phyloP scores from a whole-genome alignment of 2,329 filamentous ascomycete species.

The Alternaria triticimaculans region DNA sequence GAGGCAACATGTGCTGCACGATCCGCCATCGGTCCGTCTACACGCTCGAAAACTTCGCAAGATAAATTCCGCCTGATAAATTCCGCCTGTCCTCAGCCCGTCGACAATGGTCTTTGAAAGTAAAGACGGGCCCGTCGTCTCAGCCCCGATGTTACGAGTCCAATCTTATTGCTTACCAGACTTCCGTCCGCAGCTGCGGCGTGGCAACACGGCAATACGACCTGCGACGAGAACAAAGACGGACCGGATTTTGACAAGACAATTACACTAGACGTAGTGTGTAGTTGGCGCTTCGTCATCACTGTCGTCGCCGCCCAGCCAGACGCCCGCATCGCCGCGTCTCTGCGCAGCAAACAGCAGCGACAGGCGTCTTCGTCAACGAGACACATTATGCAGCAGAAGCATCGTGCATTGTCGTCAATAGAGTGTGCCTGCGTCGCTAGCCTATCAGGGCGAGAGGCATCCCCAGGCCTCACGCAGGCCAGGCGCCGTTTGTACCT shows the following conservation, averaged over 20 bases:
- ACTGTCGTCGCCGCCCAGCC: constrained; percentile 1
- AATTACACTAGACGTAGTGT: constrained; percentile 12
- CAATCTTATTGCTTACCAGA: not conserved
- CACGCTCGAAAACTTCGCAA: not conserved
- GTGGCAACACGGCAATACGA: constrained; percentile 24
- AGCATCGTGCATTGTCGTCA: constrained; percentile 6
- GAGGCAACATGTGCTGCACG: not conserved
- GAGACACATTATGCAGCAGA: constrained; percentile 20
- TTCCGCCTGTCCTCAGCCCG: not conserved
- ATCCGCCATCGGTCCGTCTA: not conserved
- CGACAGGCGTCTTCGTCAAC: constrained; percentile 1
- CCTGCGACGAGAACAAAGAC: constrained; percentile 3
- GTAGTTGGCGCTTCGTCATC: constrained; percentile 20
- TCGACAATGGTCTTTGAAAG: not conserved
- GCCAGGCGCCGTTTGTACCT: constrained; percentile 7
- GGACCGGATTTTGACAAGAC: not conserved
- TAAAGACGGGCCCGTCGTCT: not conserved
- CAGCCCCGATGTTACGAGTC: constrained; percentile 18
- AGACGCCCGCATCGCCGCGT: not conserved
- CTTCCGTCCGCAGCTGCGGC: constrained; percentile 12
- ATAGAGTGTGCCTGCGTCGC: constrained; percentile 4
- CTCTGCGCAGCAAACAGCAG: not conserved
- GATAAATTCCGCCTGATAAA: not conserved
- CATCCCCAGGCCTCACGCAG: not conserved
- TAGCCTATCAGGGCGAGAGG: constrained; percentile 17